phyloP scores from a whole-genome alignment of 108 stramenopile genomes.

The Conticribra weissflogii region DNA sequence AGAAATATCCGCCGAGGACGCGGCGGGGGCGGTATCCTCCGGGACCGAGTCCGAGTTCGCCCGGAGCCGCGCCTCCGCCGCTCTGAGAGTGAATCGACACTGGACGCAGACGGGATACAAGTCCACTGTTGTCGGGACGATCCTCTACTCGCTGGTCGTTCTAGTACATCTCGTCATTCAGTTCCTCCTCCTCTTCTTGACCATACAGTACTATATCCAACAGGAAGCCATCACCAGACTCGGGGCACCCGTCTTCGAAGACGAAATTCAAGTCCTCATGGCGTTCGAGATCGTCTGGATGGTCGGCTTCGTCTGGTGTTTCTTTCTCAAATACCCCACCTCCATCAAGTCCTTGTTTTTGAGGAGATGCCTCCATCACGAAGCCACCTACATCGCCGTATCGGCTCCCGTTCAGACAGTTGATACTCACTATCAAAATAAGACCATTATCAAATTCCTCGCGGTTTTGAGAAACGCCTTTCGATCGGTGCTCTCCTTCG shows the following conservation, averaged over 20 bases:
- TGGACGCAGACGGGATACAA: constrained; percentile 68
- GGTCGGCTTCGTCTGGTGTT: constrained; percentile 53
- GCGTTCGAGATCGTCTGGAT: constrained; percentile 61
- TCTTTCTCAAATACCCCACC: constrained; percentile 50
- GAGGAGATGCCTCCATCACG: constrained; percentile 45
- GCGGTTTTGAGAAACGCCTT: constrained; percentile 2
- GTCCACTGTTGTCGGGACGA: constrained; percentile 43
- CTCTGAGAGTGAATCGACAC: not conserved
- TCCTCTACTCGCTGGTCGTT: constrained; percentile 49
- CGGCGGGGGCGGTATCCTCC: too few relatives aligned
- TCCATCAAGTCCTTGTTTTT: constrained; percentile 51
- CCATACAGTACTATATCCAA: constrained; percentile 51
- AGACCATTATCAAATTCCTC: constrained; percentile 12
- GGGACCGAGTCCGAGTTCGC: too few relatives aligned
- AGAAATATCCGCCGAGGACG: too few relatives aligned
- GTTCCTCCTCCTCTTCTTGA: constrained; percentile 37
- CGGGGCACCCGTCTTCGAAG: constrained; percentile 34
- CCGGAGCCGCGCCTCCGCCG: too few relatives aligned
- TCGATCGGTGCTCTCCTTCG: constrained; percentile 20
- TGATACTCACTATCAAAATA: constrained; percentile 18
- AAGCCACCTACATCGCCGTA: constrained; percentile 21
- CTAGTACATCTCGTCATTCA: constrained; percentile 35
- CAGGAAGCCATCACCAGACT: constrained; percentile 39
- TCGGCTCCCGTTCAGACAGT: constrained; percentile 29
- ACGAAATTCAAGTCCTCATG: constrained; percentile 61